Evolutionary conservation across 2,329 filamentous ascomycete species (phyloP), one percentile per base, ranked within the genome.

Genomic region (Neonectria hederae): DNA sequence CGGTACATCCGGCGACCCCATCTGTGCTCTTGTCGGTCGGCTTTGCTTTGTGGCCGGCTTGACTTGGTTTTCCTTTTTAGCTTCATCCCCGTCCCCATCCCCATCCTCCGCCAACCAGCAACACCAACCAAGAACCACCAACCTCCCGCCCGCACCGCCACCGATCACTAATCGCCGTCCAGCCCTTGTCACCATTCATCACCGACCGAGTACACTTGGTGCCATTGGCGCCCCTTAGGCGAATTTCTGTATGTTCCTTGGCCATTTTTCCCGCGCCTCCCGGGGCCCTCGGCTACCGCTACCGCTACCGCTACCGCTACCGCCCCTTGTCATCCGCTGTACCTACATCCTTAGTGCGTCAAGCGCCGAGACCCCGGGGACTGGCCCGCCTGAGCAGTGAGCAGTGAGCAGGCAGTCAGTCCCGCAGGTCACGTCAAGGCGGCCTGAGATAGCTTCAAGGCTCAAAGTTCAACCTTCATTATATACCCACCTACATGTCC

Each of bases 91-190:
- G n/a, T n/a, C n/a, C n/a, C n/a, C n/a, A n/a, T n/a, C n/a, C n/a
- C n/a, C 14, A 11, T 19, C 46, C 14, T 11, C 45, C 55, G 48
- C 57, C 62, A 56, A 54, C 49, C 43, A 24, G n/a, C n/a, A n/a
- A n/a, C n/a, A n/a, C 55, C 49, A 62, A 59, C 49, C 55, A 65
- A 48, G 63, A 49, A 35, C 4, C 45, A 54, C 54, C 60, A 40
- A 45, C 61, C 61, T 21, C 54, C 59, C 59, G 55, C 54, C 59
- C 59, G 55, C 61, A 62, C 62, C 52, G 46, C 57, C 57, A 63
- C 59, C 22, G 61, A 65, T 65, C 54, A 71, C 54, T 65, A 71
- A 71, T 67, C 55, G n/a, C 38, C 40, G 14, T 30, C 54, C 62
- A 52, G 24, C 60, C 59, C 56, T 46, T 45, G 38, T 38, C n/a